Evolutionary conservation across 139 green algal genomes (phyloP), one percentile per base, ranked within the genome.

Genomic region (Eudorina sp.): DNA sequence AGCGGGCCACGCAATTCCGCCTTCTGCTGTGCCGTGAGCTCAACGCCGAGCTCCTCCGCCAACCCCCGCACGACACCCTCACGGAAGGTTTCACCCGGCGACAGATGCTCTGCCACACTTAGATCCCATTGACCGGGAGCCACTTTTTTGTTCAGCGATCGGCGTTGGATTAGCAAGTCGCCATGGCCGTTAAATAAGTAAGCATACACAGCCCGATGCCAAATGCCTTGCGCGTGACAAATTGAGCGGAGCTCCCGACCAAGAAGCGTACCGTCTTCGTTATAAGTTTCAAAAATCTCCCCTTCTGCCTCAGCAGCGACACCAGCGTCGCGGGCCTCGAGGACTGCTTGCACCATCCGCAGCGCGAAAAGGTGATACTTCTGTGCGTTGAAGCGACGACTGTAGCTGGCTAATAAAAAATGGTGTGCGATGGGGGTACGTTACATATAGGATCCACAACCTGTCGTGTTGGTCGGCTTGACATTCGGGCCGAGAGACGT

Each of bases 81-180:
- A 41, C 34, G 36, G 83, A 91, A 97, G 18, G n/a, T 72, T 73
- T 97, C 95, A 11, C 95, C 95, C 64, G 91, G 89, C 43, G 91
- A 79, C 21, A 97, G 79, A 85, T 97, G 95, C 89, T 97, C 95
- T 16, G 95, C 95, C 6, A 93, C 86, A 46, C 89, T 94, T 13
- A 97, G 72, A 84, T 97, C 95, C 95, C 94, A 96, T 89, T 96
- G 90, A 7, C 83, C 55, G 0, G 95, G 93, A 2, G 92, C 92
- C 13, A 97, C 96, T 48, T 94, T 94, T 73, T 97, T 97, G 36
- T 74, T 64, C 0, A 64, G 51, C 25, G 89, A 93, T 6, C 95
- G 88, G 4, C 88, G 84, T 88, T 97, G 95, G 1, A 97, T 68
- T 4, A 97, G 85, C 29, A 97, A 58, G 66, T 81, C 45, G 18